Evolutionary conservation across 768 basidiomycete genomes (phyloP), one percentile per base, ranked within the genome.

Genomic region (Mycena rebaudengoi): DNA sequence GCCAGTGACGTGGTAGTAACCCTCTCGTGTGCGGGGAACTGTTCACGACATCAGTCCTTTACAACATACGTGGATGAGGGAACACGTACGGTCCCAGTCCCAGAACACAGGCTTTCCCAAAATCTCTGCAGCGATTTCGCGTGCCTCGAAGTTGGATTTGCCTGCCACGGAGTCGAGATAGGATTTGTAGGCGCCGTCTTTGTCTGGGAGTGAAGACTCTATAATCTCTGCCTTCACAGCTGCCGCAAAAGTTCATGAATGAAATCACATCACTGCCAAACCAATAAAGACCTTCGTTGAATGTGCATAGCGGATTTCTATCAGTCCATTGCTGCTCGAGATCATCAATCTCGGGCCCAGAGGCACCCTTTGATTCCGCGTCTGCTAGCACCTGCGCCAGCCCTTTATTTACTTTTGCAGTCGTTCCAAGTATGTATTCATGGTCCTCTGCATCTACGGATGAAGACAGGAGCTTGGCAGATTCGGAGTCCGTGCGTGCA

Each of bases 401-500:
- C 14, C 89, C 80, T 41, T 82, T 78, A 66, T 71, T 75, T 50
- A 69, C 83, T 68, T 74, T 77, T 3, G 77, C 77, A 5, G 82
- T 85, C 3, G 89, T 91, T 7, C 91, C 91, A 26, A 85, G 71
- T 60, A 94, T 88, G 74, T 86, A 91, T 66, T 90, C 88, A 60
- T 97, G 94, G 78, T 98, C 96, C 29, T 83, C 81, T 46, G 86
- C 75, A 72, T 98, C 96, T 29, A 97, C 83, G 50, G 89, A 94
- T 23, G 91, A 92, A 7, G 92, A 91, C 59, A 98, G 83, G 33
- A 97, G 86, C 74, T 89, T 91, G 43, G 86, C 94, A 18, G 90
- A 92, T 76, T 97, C 94, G 21, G 95, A 90, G 74, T 98, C 96
- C 1, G 96, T 96, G 50, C 96, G 89, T 12, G 95, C 95, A 63